These are phyloP conservation scores for Pseudogymnoascus sp. DNA, from an alignment of 2,329 filamentous ascomycete genomes.

Conservation along the genomic window DNA sequence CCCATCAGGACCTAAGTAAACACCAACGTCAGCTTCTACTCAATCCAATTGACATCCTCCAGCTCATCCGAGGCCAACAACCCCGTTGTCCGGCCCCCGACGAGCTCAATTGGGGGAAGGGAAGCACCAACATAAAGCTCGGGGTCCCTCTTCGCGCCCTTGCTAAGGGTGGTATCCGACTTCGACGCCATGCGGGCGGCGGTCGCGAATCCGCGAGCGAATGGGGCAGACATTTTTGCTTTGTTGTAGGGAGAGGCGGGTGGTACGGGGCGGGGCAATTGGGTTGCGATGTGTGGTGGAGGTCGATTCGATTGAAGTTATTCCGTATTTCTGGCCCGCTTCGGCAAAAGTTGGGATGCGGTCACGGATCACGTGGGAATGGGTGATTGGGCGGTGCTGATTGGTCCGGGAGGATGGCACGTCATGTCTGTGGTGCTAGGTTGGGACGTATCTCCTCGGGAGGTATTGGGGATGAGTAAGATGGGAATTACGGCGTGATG, in stretches of 20 bases:
- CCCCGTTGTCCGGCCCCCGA: background rate
- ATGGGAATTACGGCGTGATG: background rate
- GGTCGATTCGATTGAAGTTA: background rate
- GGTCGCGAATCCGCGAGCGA: constrained; percentile 26
- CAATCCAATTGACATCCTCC: background rate
- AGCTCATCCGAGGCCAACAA: background rate
- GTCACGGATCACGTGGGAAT: background rate
- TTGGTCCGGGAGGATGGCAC: background rate
- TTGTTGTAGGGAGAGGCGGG: background rate
- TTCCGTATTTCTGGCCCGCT: constrained; percentile 2
- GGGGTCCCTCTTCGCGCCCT: constrained; percentile 60
- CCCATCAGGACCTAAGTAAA: constrained; percentile 68
- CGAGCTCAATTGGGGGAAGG: background rate
- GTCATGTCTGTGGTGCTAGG: background rate
- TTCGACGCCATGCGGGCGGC: constrained; percentile 29
- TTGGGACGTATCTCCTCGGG: background rate
- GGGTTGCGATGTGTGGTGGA: background rate
- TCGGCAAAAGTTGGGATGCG: constrained; percentile 5
- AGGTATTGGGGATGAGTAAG: background rate
- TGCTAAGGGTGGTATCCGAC: constrained; percentile 42
- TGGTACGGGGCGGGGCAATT: background rate
- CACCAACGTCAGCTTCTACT: background rate
- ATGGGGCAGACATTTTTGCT: constrained; percentile 25
- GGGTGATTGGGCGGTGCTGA: background rate
- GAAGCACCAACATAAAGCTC: constrained; percentile 57